Percentiles rank a stretch among this genome's conserved stretches.
These are phyloP conservation scores for Monilinia vaccinii-corymbosi DNA, from an alignment of 2,329 filamentous ascomycete genomes.

Conservation along the genomic window DNA sequence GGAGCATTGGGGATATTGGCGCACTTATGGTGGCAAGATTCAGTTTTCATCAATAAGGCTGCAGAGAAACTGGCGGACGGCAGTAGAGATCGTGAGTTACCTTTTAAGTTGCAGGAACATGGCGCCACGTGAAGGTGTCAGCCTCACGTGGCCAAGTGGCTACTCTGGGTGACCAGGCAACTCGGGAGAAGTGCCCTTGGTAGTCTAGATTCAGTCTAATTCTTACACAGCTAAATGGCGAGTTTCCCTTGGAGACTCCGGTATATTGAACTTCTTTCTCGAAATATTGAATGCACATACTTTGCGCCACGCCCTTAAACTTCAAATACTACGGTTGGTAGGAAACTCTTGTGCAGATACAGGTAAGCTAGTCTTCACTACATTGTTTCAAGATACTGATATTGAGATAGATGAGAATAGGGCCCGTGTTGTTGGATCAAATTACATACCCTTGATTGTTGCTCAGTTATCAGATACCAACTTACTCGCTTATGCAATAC, in stretches of 20 bases:
- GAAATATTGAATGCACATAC: slow-evolving; percentile 32
- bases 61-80: slow-evolving; percentile 46
- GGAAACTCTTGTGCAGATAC: slow-evolving; percentile 57
- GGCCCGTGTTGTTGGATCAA: slow-evolving; percentile 42
- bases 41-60: slow-evolving; percentile 36
- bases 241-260: slow-evolving; percentile 46
- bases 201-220: neutral
- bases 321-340: slow-evolving; percentile 47
- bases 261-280: slow-evolving; percentile 48
- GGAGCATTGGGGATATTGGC: slow-evolving; percentile 20
- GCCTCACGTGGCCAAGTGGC: slow-evolving; percentile 3
- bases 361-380: slow-evolving; percentile 30
- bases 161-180: neutral
- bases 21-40: slow-evolving; percentile 34
- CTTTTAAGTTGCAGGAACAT: neutral
- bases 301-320: slow-evolving; percentile 30
- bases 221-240: slow-evolving; percentile 43
- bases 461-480: slow-evolving; percentile 38
- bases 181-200: neutral
- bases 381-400: slow-evolving; percentile 4
- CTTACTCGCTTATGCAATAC: slow-evolving; percentile 43
- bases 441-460: slow-evolving; percentile 40
- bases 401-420: slow-evolving; percentile 45
- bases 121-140: neutral
- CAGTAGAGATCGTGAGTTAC: slow-evolving; percentile 44